Conservation (phyloP, 1,284 basidiomycete species). For the Sutorius eximius region DNA sequence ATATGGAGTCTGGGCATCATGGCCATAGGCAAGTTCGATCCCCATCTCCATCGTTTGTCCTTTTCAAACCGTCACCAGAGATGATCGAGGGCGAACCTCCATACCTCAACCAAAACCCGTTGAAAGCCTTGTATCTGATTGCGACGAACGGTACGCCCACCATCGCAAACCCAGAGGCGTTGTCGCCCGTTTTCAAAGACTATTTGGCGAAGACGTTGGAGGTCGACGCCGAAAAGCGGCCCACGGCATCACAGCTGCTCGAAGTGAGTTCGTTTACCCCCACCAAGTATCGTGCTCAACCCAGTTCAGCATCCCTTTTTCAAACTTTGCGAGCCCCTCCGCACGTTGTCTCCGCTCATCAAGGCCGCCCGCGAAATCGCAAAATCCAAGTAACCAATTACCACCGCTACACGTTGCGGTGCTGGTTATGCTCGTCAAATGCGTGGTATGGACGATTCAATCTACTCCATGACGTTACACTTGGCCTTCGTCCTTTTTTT, state of each 20-base stretch:
- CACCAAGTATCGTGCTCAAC: constrained; percentile 3
- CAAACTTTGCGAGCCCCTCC: constrained; percentile 80
- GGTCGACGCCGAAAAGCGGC: constrained; percentile 92
- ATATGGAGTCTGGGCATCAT: constrained; percentile 99
- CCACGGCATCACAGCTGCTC: constrained; percentile 82
- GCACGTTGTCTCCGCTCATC: constrained; percentile 88
- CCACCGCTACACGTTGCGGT: background rate
- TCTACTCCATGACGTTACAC: constrained; percentile 9
- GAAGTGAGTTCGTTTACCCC: constrained; percentile 49
- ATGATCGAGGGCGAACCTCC: constrained; percentile 99
- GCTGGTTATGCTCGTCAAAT: background rate
- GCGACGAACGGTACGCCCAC: constrained; percentile 98
- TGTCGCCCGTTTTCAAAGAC: constrained; percentile 86
- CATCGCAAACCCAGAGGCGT: constrained; percentile 92
- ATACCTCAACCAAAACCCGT: constrained; percentile 95
- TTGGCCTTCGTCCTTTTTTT: constrained; percentile 5
- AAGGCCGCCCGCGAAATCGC: constrained; percentile 88
- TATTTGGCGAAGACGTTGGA: constrained; percentile 90
- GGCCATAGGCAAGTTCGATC: constrained; percentile 78
- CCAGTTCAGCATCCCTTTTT: constrained; percentile 80
- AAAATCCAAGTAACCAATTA: constrained; percentile 54
- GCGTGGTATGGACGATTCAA: constrained; percentile 5
- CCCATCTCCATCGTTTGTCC: background rate
- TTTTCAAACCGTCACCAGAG: constrained; percentile 50
- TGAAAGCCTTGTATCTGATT: constrained; percentile 94